These are phyloP conservation scores for Musa itinerans DNA, from an alignment of 176 grass and related monocot species.

Conservation along the genomic window DNA sequence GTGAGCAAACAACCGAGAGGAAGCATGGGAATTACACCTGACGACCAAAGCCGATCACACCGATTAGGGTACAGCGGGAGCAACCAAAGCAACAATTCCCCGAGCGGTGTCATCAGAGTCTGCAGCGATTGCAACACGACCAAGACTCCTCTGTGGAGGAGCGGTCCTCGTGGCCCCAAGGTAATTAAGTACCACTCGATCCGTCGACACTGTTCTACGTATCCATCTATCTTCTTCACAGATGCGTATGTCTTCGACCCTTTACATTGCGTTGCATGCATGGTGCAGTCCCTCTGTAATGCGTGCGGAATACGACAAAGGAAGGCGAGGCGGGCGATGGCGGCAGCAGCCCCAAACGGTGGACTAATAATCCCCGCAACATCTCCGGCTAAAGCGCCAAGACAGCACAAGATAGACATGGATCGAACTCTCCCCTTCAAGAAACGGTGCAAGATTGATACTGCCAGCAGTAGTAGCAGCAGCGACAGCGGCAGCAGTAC, in stretches of 20 bases:
- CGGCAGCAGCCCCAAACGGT: conserved; percentile 4
- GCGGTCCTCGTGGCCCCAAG: conserved; percentile 94
- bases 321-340: conserved; percentile 80
- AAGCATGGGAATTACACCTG: too few species aligned
- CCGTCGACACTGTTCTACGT: too few species aligned
- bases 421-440: conserved; percentile 88
- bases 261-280: conserved; percentile 9
- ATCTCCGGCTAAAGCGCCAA: conserved; percentile 38
- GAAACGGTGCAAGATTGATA: conserved; percentile 68
- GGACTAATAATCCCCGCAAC: background rate
- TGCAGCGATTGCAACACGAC: conserved; percentile 98
- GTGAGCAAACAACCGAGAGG: conserved; percentile 41
- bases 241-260: background rate
- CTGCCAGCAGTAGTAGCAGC: background rate
- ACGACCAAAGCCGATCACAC: conserved; percentile 22
- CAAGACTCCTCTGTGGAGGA: conserved; percentile 97
- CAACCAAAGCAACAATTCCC: conserved; percentile 15
- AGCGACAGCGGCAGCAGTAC: background rate
- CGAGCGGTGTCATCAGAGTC: conserved; percentile 58
- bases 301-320: conserved; percentile 94
- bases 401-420: conserved; percentile 49
- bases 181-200: conserved; percentile 17
- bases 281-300: conserved; percentile 95
- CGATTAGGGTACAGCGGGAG: conserved; percentile 9
- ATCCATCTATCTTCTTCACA: too few species aligned